A percentile compares a stretch with the other conserved stretches of the same genome.
Evolutionary conservation across 2,329 filamentous ascomycete species (phyloP).

Genomic region (Apiospora kogelbergensis): DNA sequence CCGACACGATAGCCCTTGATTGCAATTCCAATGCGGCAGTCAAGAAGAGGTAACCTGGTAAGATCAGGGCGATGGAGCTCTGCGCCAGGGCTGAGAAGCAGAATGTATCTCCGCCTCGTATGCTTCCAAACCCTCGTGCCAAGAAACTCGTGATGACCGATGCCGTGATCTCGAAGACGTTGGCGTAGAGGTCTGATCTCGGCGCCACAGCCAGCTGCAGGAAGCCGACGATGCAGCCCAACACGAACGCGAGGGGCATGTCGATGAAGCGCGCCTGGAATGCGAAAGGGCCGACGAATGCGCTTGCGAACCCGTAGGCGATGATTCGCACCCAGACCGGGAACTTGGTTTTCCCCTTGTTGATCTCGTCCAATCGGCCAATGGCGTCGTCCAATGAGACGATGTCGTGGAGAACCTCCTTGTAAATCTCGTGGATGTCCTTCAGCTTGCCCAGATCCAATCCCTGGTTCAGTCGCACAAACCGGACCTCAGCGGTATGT

Average conservation of each 20-base stretch:
- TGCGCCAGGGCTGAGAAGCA: conserved; percentile 67
- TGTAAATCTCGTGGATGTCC: conserved; percentile 63
- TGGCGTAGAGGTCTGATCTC: conserved; percentile 65
- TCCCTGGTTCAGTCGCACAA: conserved; percentile 58
- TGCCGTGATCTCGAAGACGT: conserved; percentile 64
- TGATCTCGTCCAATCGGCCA: conserved; percentile 51
- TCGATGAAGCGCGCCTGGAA: conserved; percentile 72
- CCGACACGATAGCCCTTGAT: conserved; percentile 66
- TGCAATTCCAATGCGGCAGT: conserved; percentile 61
- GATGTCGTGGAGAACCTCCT: conserved; percentile 62
- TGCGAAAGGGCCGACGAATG: conserved; percentile 71
- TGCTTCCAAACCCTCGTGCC: conserved; percentile 63
- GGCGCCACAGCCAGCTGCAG: conserved; percentile 71
- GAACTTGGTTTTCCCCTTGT: conserved; percentile 56
- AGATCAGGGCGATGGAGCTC: conserved; percentile 63
- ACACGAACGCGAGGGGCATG: conserved; percentile 67
- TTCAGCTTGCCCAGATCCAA: conserved; percentile 62
- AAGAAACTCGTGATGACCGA: conserved; percentile 63
- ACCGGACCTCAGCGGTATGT: conserved; percentile 66
- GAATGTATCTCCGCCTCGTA: conserved; percentile 50
- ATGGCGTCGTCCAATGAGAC: conserved; percentile 59
- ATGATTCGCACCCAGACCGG: conserved; percentile 53
- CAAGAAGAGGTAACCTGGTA: conserved; percentile 63
- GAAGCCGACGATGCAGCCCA: conserved; percentile 69
- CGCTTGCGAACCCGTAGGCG: conserved; percentile 72